Base-by-base conservation (phyloP, 2,329 filamentous ascomycete genomes). In the Stachybotrys elegans region DNA sequence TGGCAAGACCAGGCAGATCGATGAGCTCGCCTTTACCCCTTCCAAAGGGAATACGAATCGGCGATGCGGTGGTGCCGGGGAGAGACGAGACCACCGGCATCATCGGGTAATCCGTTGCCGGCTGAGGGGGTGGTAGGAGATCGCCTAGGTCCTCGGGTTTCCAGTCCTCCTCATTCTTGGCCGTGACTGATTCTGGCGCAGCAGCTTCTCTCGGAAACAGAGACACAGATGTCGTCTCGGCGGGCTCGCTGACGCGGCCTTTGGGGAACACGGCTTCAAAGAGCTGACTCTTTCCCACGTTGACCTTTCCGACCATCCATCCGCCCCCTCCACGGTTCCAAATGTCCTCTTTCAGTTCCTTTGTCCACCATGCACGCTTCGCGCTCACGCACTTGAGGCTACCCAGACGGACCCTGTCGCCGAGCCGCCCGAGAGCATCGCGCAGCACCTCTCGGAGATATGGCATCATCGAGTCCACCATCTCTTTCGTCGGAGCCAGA, bases 281-380 rank as follows among this genome's bases (percentile, higher is more conserved):
- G 3, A 98, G 76, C 58, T 86, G 85, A 55, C 92, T 97, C 67
- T 98, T 98, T 20, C 93, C 94, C 3, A 97, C 94, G 59, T 98
- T 98, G 50, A 90, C 89, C 65, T 95, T 97, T n/a, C 93, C 93
- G 3, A 98, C 86, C 73, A 98, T 84, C 92, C 93, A 98, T 14
- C 87, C 84, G 14, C 84, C 93, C 5, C 92, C 92, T 4, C 89
- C 90, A 40, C 88, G 79, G 35, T 82, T 69, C 76, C 83, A 91
- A 38, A 98, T 90, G 39, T 91, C 84, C 53, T 95, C 84, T 62
- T 88, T 95, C 44, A 98, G 69, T 40, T 86, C 73, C 52, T 79
- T 86, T 0, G 91, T 95, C 88, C 92, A 96, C 93, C 94, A 98
- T 9, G 79, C 78, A 46, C 88, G 76, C 58, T 86, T 86, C 9